Evolutionary conservation across 805 yeast species (phyloP).

Genomic region (Candida broadrunensis): DNA sequence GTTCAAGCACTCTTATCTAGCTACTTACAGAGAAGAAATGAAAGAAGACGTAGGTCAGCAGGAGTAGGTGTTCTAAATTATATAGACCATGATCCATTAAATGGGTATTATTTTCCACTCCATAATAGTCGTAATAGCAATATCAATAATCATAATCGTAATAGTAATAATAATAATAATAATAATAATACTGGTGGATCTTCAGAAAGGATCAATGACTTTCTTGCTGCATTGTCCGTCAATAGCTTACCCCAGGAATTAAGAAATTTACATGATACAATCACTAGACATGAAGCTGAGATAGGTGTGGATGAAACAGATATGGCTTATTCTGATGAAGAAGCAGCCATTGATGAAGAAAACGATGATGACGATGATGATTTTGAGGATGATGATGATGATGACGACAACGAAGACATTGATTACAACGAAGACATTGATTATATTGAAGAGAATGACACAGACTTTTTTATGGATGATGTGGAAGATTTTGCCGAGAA

Average conservation of each 20-base stretch:
- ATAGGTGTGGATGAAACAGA: conserved; percentile 1
- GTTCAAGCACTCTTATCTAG: conserved; percentile 1
- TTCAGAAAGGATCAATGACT: neutral
- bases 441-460: conserved; percentile 3
- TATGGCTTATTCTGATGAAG: conserved; percentile 5
- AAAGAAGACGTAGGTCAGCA: neutral
- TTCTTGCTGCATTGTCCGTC: neutral
- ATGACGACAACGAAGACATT: conserved; percentile 1
- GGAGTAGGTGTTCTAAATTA: conserved; percentile 1
- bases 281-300: conserved; percentile 1
- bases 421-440: conserved; percentile 2
- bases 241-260: conserved; percentile 5
- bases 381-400: conserved; percentile 2
- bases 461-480: conserved; percentile 1
- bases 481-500: conserved; percentile 8
- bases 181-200: no score
- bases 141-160: no score
- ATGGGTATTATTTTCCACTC: no score
- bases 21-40: conserved; percentile 1
- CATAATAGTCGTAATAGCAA: no score
- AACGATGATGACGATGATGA: conserved; percentile 5
- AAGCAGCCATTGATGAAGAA: neutral
- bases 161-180: no score
- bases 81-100: neutral
- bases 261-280: conserved; percentile 5